phyloP scores from a whole-genome alignment of 352 stramenopile genomes.

The Thalassiosira sp. region DNA sequence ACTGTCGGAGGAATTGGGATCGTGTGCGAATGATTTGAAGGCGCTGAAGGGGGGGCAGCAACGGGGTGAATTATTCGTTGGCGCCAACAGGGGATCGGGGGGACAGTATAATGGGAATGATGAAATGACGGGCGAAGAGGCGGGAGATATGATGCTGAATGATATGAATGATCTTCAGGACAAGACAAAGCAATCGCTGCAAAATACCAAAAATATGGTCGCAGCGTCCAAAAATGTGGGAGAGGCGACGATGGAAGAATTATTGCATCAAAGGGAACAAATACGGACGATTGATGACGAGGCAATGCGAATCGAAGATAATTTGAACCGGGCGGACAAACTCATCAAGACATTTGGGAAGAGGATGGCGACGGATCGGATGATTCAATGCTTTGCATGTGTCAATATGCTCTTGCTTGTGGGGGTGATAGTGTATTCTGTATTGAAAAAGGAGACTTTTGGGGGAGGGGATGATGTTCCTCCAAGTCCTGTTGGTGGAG shows the following conservation, averaged over 20 bases:
- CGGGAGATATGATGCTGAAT: slow-evolving; percentile 70
- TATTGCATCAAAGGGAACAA: slow-evolving; percentile 78
- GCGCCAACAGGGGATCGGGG: slow-evolving; percentile 20
- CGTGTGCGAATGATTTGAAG: slow-evolving; percentile 64
- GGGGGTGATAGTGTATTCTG: slow-evolving; percentile 69
- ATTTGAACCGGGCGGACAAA: slow-evolving; percentile 73
- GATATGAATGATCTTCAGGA: slow-evolving; percentile 77
- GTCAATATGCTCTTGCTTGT: slow-evolving; percentile 76
- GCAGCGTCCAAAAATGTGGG: slow-evolving; percentile 80
- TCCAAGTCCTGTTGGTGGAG: slow-evolving; percentile 34
- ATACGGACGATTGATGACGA: slow-evolving; percentile 81
- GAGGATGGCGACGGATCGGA: slow-evolving; percentile 82
- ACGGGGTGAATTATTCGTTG: slow-evolving; percentile 68
- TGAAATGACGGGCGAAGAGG: slow-evolving; percentile 47
- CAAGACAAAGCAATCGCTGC: slow-evolving; percentile 77
- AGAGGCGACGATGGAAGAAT: slow-evolving; percentile 77
- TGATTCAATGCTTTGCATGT: slow-evolving; percentile 83
- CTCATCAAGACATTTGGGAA: slow-evolving; percentile 83
- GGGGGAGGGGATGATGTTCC: slow-evolving; percentile 15
- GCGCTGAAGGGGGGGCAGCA: slow-evolving; percentile 59
- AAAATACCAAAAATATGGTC: slow-evolving; percentile 78
- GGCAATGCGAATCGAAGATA: slow-evolving; percentile 80
- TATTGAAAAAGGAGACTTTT: slow-evolving; percentile 50
- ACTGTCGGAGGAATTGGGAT: slow-evolving; percentile 65
- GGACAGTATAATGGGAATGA: slow-evolving; percentile 18